Conservation (phyloP, 331 rosid species). For the Rosa hybrid region DNA sequence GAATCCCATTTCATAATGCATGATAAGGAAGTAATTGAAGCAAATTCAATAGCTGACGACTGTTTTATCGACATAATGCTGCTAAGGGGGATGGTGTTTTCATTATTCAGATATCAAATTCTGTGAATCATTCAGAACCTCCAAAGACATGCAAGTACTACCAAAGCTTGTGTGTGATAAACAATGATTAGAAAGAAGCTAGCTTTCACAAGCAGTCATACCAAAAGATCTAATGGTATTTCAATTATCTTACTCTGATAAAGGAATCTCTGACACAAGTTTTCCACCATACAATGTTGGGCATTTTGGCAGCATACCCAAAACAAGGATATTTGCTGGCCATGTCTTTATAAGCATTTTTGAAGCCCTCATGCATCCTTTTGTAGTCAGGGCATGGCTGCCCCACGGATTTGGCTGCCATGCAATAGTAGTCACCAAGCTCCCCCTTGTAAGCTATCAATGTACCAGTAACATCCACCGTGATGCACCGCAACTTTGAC, state of each 20-base stretch:
- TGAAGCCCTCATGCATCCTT: constrained; percentile 86
- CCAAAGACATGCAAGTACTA: neutral
- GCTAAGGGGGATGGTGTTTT: neutral
- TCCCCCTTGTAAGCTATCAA: constrained; percentile 93
- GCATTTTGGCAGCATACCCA: constrained; percentile 78
- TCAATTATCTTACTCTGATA: constrained; percentile 63
- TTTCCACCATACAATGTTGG: constrained; percentile 94
- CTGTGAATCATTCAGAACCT: neutral
- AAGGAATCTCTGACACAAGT: constrained; percentile 89
- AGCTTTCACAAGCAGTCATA: neutral
- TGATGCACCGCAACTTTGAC: constrained; percentile 72
- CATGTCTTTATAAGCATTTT: constrained; percentile 85
- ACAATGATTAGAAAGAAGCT: neutral
- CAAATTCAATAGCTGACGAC: neutral
- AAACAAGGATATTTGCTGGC: constrained; percentile 85
- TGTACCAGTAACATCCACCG: constrained; percentile 91
- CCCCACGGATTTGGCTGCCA: constrained; percentile 92
- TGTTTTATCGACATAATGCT: constrained; percentile 3
- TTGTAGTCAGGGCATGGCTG: constrained; percentile 90
- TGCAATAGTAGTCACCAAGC: constrained; percentile 95
- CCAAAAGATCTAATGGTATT: neutral
- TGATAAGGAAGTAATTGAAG: constrained; percentile 3
- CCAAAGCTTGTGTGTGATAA: neutral
- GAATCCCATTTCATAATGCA: constrained; percentile 22
- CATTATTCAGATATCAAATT: constrained; percentile 1